A percentile compares a stretch with the other conserved stretches of the same genome.
phyloP scores from a whole-genome alignment of 139 green algal species.

The Choricystis sp. region DNA sequence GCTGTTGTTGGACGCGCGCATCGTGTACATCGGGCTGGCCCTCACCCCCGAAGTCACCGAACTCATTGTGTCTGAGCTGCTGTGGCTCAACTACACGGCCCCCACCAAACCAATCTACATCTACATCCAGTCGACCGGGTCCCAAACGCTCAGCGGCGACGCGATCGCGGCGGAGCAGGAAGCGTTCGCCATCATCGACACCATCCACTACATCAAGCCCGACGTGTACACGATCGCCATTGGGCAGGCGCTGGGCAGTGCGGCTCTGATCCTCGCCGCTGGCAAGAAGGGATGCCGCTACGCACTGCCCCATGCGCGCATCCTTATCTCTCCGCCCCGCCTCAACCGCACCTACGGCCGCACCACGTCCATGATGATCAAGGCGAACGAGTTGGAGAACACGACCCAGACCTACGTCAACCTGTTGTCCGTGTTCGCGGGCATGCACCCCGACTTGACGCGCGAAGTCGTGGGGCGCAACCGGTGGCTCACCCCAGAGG shows the following conservation, averaged over 20 bases:
- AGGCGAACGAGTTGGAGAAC: conserved; percentile 68
- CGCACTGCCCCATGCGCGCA: conserved; percentile 67
- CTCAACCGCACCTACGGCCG: conserved; percentile 39
- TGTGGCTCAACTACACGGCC: conserved; percentile 70
- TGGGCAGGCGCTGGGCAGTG: conserved; percentile 74
- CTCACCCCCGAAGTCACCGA: conserved; percentile 76
- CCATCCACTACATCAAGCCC: conserved; percentile 58
- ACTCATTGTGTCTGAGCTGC: conserved; percentile 65
- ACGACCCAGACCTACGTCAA: conserved; percentile 31
- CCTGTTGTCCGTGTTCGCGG: neutral
- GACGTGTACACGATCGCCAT: conserved; percentile 49
- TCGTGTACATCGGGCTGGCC: conserved; percentile 80
- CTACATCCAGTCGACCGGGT: conserved; percentile 76
- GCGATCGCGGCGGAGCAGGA: conserved; percentile 77
- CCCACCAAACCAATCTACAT: conserved; percentile 61
- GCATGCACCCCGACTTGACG: neutral
- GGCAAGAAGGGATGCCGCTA: conserved; percentile 81
- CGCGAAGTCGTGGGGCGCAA: neutral
- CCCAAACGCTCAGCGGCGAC: conserved; percentile 23
- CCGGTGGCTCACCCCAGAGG: neutral
- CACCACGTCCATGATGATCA: conserved; percentile 62
- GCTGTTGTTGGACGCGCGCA: conserved; percentile 66
- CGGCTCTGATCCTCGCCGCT: conserved; percentile 74
- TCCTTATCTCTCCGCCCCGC: conserved; percentile 30
- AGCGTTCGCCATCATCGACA: conserved; percentile 72